Evolutionary conservation across 345 rosid species (phyloP), one percentile per base, ranked within the genome.

Genomic region (Citrus cavaleriei): DNA sequence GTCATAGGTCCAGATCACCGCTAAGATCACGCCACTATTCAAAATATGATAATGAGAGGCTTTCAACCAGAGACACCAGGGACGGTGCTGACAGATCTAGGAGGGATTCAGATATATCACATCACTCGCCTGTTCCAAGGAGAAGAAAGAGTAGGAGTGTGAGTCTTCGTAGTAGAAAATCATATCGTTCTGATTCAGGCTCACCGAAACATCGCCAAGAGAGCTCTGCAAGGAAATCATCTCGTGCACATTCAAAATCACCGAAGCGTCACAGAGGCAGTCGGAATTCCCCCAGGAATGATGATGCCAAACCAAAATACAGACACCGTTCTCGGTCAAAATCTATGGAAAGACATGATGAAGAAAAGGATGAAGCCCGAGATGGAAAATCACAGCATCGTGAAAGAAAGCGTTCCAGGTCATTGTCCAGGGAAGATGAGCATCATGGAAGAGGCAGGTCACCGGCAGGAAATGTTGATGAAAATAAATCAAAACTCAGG

Each of bases 91-190:
- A 80, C 25, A 80, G 90, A 77, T 81, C 73, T 81, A 88, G 93
- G 79, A 77, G 83, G 71, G 90, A 84, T 42, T 67, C 14, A 25
- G 90, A 88, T 79, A 89, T 98, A 86, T 89, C 90, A 65, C 81
- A 59, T 72, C 84, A 75, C 85, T 90, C 93, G 38, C 84, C 92
- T 73, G 57, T 83, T 78, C 86, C 93, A 34, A 87, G 91, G 86
- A 93, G 98, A 88, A 88, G 90, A 78, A 89, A 86, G 78, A 90
- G 92, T 78, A 83, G 90, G 87, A 93, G 98, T 80, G 78, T 64
- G 42, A 91, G 97, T 75, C 99, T 98, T 66, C 88, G 60, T 61
- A 75, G 42, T 65, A 91, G 91, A 84, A 91, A 85, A 81, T 89
- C 90, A 18, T 61, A 75, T 77, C 80, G 81, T 60, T 86, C 77